Evolutionary conservation across 352 stramenopile genomes (phyloP).

Genomic region (Phytopythium cucurbitacearum): DNA sequence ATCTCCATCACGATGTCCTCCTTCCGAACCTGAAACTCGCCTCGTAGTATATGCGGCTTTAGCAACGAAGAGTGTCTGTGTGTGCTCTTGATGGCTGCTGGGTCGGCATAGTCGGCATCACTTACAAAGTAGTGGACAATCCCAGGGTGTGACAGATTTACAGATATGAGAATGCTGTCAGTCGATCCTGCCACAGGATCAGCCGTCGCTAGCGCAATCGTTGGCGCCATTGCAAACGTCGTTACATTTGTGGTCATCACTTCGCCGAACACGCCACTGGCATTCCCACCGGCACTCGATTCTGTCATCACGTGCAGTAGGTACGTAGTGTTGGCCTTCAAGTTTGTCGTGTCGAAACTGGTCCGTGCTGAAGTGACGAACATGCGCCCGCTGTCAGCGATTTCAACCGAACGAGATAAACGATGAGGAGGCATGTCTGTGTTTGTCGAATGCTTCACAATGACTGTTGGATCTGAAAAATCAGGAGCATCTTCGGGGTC

Average conservation of each 20-base stretch:
- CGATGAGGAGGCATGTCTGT: conserved; percentile 11
- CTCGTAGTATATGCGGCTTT: conserved; percentile 41
- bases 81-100: conserved; percentile 35
- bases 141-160: conserved; percentile 62
- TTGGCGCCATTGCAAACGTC: conserved; percentile 53
- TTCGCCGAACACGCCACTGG: conserved; percentile 44
- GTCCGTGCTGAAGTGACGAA: neutral
- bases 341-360: conserved; percentile 15
- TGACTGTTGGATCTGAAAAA: conserved; percentile 8
- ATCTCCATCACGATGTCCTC: conserved; percentile 58
- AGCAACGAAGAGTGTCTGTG: neutral
- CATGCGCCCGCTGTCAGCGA: conserved; percentile 5
- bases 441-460: conserved; percentile 12
- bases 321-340: conserved; percentile 57
- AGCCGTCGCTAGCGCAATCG: conserved; percentile 54
- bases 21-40: conserved; percentile 29
- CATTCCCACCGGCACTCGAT: conserved; percentile 25
- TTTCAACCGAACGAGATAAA: conserved; percentile 11
- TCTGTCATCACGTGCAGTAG: conserved; percentile 46
- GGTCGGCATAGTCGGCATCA: conserved; percentile 74
- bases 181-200: conserved; percentile 35
- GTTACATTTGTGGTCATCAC: conserved; percentile 24
- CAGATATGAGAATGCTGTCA: conserved; percentile 47
- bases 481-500: neutral
- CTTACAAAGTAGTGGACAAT: conserved; percentile 72